Evolutionary conservation across 805 yeast genomes (phyloP).

Genomic region (Pichia insulana): DNA sequence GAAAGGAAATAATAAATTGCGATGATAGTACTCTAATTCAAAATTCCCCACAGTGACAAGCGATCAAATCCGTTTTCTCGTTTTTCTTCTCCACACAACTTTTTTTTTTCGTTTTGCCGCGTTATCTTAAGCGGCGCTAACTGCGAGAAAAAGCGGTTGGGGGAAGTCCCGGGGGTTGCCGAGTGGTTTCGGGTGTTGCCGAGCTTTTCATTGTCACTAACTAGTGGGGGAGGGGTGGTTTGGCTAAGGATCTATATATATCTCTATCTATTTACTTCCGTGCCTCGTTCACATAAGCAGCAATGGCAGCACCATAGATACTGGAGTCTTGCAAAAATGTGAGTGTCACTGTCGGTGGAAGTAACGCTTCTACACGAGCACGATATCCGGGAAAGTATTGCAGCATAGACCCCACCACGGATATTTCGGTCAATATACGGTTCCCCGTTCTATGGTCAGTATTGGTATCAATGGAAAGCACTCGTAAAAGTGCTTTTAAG

Average conservation of each 20-base stretch:
- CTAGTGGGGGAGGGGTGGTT: too few relatives aligned
- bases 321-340: constrained; percentile 7
- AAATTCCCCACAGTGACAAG: too few relatives aligned
- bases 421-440: background rate
- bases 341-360: background rate
- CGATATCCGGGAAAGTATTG: constrained; percentile 10
- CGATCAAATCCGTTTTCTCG: background rate
- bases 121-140: too few relatives aligned
- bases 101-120: too few relatives aligned
- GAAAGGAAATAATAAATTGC: too few relatives aligned
- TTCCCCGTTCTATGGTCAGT: background rate
- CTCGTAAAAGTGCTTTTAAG: constrained; percentile 30
- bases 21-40: too few relatives aligned
- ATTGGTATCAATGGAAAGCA: constrained; percentile 3
- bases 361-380: background rate
- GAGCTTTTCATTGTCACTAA: too few relatives aligned
- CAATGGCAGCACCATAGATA: constrained; percentile 9
- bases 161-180: background rate
- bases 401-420: constrained; percentile 13
- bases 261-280: background rate
- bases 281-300: constrained; percentile 5
- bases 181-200: background rate
- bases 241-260: too few relatives aligned
- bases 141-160: too few relatives aligned
- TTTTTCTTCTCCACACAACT: too few relatives aligned